Evolutionary conservation across 805 yeast species (phyloP).

Genomic region (Nakazawaea wickerhamii): DNA sequence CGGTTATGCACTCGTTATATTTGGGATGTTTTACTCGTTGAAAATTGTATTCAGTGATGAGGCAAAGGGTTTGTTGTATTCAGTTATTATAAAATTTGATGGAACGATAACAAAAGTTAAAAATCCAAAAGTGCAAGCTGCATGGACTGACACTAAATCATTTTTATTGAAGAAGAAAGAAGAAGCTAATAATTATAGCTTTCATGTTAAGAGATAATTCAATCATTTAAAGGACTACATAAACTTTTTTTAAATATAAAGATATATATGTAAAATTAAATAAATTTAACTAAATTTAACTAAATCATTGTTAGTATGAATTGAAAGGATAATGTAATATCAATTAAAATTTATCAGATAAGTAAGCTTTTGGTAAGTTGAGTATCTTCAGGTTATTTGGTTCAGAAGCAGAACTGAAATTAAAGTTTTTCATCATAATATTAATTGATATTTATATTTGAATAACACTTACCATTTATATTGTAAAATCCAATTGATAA

Average conservation of each 20-base stretch:
- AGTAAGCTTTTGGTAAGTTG: slow-evolving; percentile 57
- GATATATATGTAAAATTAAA: slow-evolving; percentile 1
- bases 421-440: slow-evolving; percentile 51
- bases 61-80: slow-evolving; percentile 37
- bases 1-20: slow-evolving; percentile 60
- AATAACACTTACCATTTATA: neutral
- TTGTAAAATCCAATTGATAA: neutral
- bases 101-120: slow-evolving; percentile 34
- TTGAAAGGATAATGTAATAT: too few species aligned
- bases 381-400: slow-evolving; percentile 69
- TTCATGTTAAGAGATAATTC: slow-evolving; percentile 8
- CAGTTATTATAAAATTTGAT: slow-evolving; percentile 39
- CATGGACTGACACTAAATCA: slow-evolving; percentile 34
- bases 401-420: slow-evolving; percentile 98
- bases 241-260: neutral
- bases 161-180: slow-evolving; percentile 37
- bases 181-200: slow-evolving; percentile 25
- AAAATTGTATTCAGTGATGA: slow-evolving; percentile 53
- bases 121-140: slow-evolving; percentile 37
- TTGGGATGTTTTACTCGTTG: slow-evolving; percentile 62
- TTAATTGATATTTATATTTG: neutral
- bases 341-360: slow-evolving; percentile 29
- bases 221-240: neutral
- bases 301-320: neutral
- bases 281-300: neutral